Evolutionary conservation across 345 rosid genomes (phyloP).

Genomic region (Trapa bicornis): DNA sequence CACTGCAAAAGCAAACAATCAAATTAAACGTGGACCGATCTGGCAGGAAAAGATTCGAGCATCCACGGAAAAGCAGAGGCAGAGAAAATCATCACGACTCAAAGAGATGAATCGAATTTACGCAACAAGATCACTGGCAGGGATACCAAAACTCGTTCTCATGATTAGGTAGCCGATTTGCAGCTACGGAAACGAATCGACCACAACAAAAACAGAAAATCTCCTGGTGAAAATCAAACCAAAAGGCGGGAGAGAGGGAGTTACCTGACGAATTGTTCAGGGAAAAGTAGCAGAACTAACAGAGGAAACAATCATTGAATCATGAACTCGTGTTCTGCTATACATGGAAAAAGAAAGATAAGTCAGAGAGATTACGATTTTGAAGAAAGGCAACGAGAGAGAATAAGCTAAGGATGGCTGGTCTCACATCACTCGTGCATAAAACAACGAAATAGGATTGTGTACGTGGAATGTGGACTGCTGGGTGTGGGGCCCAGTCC

Average conservation of each 20-base stretch:
- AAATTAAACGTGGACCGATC: not conserved
- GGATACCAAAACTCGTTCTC: not conserved
- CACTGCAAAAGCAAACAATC: too few relatives aligned
- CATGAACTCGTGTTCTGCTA: not conserved
- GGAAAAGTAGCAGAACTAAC: not conserved
- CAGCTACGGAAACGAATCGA: not conserved
- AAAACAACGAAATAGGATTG: not conserved
- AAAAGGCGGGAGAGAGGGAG: not conserved
- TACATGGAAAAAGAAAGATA: not conserved
- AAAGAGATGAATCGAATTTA: not conserved
- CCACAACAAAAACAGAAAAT: not conserved
- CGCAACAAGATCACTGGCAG: not conserved
- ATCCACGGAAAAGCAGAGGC: not conserved
- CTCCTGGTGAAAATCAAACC: not conserved
- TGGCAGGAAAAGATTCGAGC: not conserved
- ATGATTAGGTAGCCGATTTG: not conserved
- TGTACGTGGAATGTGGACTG: not conserved
- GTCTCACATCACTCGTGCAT: not conserved
- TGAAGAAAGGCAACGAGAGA: not conserved
- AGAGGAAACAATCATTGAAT: not conserved
- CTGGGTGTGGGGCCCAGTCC: not conserved
- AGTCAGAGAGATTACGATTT: not conserved
- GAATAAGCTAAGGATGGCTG: conserved; percentile 3
- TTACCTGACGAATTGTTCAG: not conserved
- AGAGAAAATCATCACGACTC: not conserved